A percentile compares a stretch with the other conserved stretches of the same genome.
These are phyloP conservation scores for Penicillium sp. DNA, from an alignment of 2,329 filamentous ascomycete species.

Conservation along the genomic window DNA sequence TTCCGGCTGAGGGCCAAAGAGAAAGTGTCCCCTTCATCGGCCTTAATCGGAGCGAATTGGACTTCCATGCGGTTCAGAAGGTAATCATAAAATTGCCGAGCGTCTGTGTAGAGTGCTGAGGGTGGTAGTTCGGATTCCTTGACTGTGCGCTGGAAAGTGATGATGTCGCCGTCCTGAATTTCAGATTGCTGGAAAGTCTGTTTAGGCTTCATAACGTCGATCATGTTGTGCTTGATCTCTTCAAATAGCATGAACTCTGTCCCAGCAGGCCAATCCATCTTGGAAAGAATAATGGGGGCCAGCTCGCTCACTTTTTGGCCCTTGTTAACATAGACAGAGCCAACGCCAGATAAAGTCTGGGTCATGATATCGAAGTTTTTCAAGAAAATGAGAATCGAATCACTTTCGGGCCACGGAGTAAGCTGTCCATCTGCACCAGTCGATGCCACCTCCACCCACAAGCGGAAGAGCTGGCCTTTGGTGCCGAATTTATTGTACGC, in stretches of 20 bases:
- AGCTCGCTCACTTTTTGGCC: slow-evolving; percentile 86
- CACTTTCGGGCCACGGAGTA: slow-evolving; percentile 63
- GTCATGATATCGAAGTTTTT: slow-evolving; percentile 83
- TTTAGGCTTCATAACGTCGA: slow-evolving; percentile 89
- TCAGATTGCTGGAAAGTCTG: slow-evolving; percentile 86
- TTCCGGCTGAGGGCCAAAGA: slow-evolving; percentile 78
- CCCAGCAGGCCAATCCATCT: slow-evolving; percentile 83
- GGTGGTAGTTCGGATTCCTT: slow-evolving; percentile 42
- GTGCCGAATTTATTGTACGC: slow-evolving; percentile 67
- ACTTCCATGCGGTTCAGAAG: slow-evolving; percentile 79
- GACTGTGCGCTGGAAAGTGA: slow-evolving; percentile 79
- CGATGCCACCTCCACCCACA: slow-evolving; percentile 82
- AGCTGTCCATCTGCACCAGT: slow-evolving; percentile 66
- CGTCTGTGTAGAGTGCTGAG: slow-evolving; percentile 61
- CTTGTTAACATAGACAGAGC: slow-evolving; percentile 83
- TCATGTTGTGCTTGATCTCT: slow-evolving; percentile 98
- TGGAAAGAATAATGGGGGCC: slow-evolving; percentile 70
- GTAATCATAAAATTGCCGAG: slow-evolving; percentile 88
- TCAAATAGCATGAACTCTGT: slow-evolving; percentile 76
- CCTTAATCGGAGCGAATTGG: slow-evolving; percentile 67
- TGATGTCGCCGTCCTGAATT: slow-evolving; percentile 93
- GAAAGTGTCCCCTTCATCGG: slow-evolving; percentile 63
- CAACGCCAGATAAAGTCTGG: slow-evolving; percentile 73
- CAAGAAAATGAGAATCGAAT: slow-evolving; percentile 77
- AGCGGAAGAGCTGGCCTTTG: slow-evolving; percentile 65